Conservation (phyloP, 306 rosid species). For the Dalbergia cochinchinensis region DNA sequence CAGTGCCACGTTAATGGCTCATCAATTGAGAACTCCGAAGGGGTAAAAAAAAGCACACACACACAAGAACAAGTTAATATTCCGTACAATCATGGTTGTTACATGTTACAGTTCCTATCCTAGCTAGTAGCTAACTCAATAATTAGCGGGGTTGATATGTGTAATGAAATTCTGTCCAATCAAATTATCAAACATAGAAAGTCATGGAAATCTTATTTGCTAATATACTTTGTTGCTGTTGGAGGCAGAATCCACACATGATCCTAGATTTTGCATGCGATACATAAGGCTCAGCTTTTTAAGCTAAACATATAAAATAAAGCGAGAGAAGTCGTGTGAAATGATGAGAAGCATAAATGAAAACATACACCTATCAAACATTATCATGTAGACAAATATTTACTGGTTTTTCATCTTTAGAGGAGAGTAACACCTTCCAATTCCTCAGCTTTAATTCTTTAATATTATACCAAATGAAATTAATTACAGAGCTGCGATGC, state of each 20-base stretch:
- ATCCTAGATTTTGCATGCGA: conserved; percentile 18
- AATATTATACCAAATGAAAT: neutral
- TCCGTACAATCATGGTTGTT: conserved; percentile 36
- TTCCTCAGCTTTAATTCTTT: neutral
- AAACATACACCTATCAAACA: neutral
- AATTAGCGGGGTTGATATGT: conserved; percentile 46
- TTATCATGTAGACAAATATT: neutral
- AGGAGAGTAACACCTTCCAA: neutral
- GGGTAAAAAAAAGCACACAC: neutral
- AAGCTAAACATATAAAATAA: conserved; percentile 26
- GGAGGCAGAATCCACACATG: conserved; percentile 42
- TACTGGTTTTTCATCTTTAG: conserved; percentile 14
- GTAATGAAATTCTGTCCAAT: conserved; percentile 50
- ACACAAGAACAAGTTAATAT: conserved; percentile 4
- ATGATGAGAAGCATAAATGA: neutral
- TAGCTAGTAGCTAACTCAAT: conserved; percentile 38
- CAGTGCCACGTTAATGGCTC: conserved; percentile 32
- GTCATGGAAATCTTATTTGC: conserved; percentile 39
- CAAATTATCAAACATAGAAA: conserved; percentile 49
- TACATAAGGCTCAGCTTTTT: conserved; percentile 35
- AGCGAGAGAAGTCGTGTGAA: neutral
- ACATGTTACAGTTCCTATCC: conserved; percentile 18
- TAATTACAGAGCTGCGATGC: neutral
- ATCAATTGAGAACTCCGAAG: conserved; percentile 9
- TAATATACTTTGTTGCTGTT: conserved; percentile 27